Base-by-base conservation (phyloP, 768 basidiomycete genomes). In the Mycena polygramma region DNA sequence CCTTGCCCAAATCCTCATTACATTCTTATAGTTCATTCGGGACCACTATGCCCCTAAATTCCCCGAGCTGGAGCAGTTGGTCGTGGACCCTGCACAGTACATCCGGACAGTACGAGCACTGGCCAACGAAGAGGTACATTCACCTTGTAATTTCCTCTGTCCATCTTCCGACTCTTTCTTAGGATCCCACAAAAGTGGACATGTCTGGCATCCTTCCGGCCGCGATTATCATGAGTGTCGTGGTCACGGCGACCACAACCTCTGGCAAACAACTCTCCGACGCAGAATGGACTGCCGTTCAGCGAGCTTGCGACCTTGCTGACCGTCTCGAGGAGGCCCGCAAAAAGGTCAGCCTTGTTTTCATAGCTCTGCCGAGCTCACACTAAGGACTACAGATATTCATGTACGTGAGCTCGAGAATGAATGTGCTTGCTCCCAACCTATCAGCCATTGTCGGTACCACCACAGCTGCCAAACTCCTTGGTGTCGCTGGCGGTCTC, bases 361-460 rank as follows among this genome's bases (percentile, higher is more conserved):
- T 39, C 39, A 26, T 63, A 7, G 14, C 2, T 26, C 20, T 54
- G 17, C 26, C 46, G 22, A 22, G 49, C 57, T 61, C 58, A 49
- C 20, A 57, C 52, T 61, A 36, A 20, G 0, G n/a, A 43, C 53
- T 65, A 2, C 77, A 97, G 94, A 99, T 99, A 76, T 97, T 99
- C 83, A 92, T 94, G 87, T 99, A 99, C 88, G 98, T 99, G 81
- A 97, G 97, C 86, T 97, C 95, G 76, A 90, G 98, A 84, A 99
- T 99, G 95, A 95, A 95, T 84, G 90, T 96, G 66, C 92, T 99
- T 78, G 97, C 98, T 75, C 98, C 98, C 77, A 99, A 99, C 82
- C 90, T 99, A 79, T 97, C 96, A 77, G 93, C 94, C 81, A 98
- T 99, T 83, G 95, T 99, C 84, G 97, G 98, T 81, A 98, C 98